These are phyloP conservation scores for Plasmodium berghei DNA, from an alignment of 169 alveolate genomes.

Conservation along the genomic window DNA sequence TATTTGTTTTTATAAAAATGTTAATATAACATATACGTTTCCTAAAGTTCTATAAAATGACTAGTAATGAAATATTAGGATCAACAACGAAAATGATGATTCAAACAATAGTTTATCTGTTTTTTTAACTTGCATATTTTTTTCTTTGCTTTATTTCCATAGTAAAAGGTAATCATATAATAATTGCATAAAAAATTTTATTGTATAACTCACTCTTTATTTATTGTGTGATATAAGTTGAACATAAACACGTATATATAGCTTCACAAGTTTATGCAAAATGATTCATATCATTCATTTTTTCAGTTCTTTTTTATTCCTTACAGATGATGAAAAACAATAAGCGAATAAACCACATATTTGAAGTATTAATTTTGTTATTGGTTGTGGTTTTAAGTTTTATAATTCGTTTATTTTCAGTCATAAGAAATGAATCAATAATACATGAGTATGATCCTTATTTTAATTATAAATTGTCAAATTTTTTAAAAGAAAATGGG, in stretches of 20 bases:
- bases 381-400: conserved; percentile 85
- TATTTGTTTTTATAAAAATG: no score
- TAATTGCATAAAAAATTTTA: no score
- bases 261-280: background rate
- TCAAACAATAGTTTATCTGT: no score
- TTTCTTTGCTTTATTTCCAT: no score
- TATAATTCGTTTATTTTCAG: conserved; percentile 95
- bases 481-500: conserved; percentile 94
- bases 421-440: conserved; percentile 95
- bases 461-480: conserved; percentile 97
- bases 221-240: no score
- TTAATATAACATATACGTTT: no score
- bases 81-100: no score
- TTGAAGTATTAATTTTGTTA: conserved; percentile 55
- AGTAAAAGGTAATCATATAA: no score
- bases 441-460: conserved; percentile 99
- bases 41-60: no score
- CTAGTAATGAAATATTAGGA: no score
- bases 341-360: background rate
- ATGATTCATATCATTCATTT: background rate
- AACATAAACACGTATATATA: background rate
- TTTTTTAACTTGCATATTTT: no score
- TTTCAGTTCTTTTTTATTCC: background rate
- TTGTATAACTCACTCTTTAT: no score
- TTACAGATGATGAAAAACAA: conserved; percentile 23